These are phyloP conservation scores for Hymenoscyphus repandus DNA, from an alignment of 2,329 filamentous ascomycete species.

Conservation along the genomic window DNA sequence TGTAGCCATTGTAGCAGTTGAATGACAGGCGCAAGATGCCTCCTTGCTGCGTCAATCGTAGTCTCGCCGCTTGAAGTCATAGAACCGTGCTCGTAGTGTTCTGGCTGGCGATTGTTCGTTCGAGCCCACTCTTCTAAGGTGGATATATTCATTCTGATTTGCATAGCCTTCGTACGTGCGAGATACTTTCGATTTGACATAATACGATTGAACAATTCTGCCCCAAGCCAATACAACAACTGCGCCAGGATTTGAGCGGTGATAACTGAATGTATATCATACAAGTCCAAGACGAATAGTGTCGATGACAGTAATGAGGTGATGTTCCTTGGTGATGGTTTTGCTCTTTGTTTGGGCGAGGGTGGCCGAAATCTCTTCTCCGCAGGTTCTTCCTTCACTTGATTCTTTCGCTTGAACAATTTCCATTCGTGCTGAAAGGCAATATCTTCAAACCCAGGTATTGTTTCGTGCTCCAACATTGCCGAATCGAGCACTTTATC, in stretches of 20 bases:
- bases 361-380: slow-evolving; percentile 90
- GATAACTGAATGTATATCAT: slow-evolving; percentile 97
- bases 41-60: slow-evolving; percentile 76
- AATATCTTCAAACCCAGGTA: slow-evolving; percentile 94
- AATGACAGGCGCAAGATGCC: slow-evolving; percentile 83
- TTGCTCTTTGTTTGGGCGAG: slow-evolving; percentile 86
- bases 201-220: slow-evolving; percentile 94
- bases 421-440: slow-evolving; percentile 99
- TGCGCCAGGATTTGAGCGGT: slow-evolving; percentile 87
- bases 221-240: slow-evolving; percentile 91
- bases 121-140: slow-evolving; percentile 94
- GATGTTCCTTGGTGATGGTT: slow-evolving; percentile 89
- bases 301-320: slow-evolving; percentile 94
- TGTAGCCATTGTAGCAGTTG: slow-evolving; percentile 97
- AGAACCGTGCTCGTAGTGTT: slow-evolving; percentile 91
- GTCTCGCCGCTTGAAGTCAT: slow-evolving; percentile 80
- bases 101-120: slow-evolving; percentile 85
- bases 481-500: slow-evolving; percentile 91
- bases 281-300: slow-evolving; percentile 94
- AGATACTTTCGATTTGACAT: slow-evolving; percentile 96
- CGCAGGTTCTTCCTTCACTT: slow-evolving; percentile 81
- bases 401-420: slow-evolving; percentile 85
- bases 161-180: slow-evolving; percentile 96
- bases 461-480: slow-evolving; percentile 97
- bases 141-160: slow-evolving; percentile 98